Evolutionary conservation across 2,329 filamentous ascomycete species (phyloP), one percentile per base, ranked within the genome.

Genomic region (Neoascochyta sp.): DNA sequence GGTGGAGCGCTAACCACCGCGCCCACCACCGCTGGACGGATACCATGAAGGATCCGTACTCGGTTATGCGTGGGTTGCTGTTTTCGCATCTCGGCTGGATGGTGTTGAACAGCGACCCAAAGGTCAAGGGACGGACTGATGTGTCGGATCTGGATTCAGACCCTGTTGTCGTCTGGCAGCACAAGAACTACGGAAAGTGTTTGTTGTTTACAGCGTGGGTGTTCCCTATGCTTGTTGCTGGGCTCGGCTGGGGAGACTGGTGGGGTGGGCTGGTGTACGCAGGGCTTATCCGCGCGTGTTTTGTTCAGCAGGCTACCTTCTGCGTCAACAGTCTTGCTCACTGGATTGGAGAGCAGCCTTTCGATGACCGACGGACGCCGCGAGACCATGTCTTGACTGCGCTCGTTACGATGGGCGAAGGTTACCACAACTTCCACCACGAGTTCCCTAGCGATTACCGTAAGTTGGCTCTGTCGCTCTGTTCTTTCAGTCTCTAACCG

Each of bases 271-370:
- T 66, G 15, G 58, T 73, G 38, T 73, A 72, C 31, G 67, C 63
- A 6, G 69, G 69, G 6, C 68, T 73, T 22, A 54, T 71, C 10
- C 59, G 69, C 27, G 66, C 69, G 24, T 69, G 67, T 38, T 64
- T 70, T 39, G 66, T 71, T 9, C 68, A 73, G 43, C 69, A 73
- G 47, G 67, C 68, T 15, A 72, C 69, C 4, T 73, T 73, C 55
- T 72, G 69, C 33, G 68, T 73, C 45, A 73, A 73, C 51, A 68
- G 64, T 7, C 61, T 73, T 9, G 69, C 69, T n/a, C 69, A 73
- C 48, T 73, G 66, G 65, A 61, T 73, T n/a, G 69, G 69, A 11
- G 62, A 65, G 32, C 62, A 65, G 39, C 62, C 60, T 2, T 65
- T 65, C 35, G 62, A 65, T 33, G 62, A 65, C 36, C 49, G 59